Conservation (phyloP, 139 green algal genomes). For the Trebouxia sp. region DNA sequence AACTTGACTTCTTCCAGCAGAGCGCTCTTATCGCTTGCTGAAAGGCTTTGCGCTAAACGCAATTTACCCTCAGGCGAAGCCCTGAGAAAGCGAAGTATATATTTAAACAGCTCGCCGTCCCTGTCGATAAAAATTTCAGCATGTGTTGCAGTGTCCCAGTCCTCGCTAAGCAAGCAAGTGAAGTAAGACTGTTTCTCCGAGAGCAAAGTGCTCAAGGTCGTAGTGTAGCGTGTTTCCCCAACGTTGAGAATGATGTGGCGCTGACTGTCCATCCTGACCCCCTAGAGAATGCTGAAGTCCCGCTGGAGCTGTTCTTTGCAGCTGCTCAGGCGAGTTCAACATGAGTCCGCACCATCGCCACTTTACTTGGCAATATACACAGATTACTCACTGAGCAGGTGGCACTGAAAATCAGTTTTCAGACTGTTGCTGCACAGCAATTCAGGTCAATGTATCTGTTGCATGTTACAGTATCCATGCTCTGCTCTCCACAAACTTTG, state of each 20-base stretch:
- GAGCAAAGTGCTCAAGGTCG: neutral
- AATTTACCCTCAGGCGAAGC: neutral
- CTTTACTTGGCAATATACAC: too few species aligned
- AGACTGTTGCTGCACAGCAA: too few species aligned
- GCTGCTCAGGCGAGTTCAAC: too few species aligned
- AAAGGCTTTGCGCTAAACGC: neutral
- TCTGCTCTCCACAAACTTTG: too few species aligned
- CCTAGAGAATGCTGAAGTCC: too few species aligned
- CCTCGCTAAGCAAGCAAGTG: neutral
- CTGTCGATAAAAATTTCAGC: slow-evolving; percentile 2
- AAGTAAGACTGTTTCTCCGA: neutral
- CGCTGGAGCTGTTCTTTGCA: too few species aligned
- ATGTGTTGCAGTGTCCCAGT: neutral
- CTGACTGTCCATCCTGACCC: too few species aligned
- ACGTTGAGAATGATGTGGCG: neutral
- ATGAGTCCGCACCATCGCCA: too few species aligned
- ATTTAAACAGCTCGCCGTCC: neutral
- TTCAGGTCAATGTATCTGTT: too few species aligned
- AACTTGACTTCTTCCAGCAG: neutral
- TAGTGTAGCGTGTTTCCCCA: neutral
- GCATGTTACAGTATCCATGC: too few species aligned
- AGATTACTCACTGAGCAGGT: too few species aligned
- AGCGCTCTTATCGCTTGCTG: neutral
- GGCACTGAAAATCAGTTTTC: too few species aligned
- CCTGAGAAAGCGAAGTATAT: slow-evolving; percentile 1